Conservation (phyloP, 352 stramenopile genomes). For the Phytophthora colocasiae region DNA sequence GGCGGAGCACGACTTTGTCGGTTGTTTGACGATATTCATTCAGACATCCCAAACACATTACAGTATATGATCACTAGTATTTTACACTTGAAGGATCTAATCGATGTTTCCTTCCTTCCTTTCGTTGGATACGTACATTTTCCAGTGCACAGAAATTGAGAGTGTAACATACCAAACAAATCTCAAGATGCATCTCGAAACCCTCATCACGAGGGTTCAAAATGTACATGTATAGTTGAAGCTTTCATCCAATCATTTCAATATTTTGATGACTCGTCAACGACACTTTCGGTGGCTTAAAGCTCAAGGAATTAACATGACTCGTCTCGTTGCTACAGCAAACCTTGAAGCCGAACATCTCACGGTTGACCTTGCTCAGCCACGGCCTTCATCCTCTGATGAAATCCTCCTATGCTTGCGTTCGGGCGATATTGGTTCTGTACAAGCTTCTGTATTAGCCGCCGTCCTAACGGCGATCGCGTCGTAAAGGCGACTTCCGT, state of each 20-base stretch:
- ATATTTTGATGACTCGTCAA: not conserved
- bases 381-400: not conserved
- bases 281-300: constrained; percentile 13
- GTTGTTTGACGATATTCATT: too few species aligned
- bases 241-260: constrained; percentile 13
- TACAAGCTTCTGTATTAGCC: too few species aligned
- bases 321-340: not conserved
- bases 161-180: too few species aligned
- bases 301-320: constrained; percentile 9
- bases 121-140: too few species aligned
- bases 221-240: not conserved
- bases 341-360: constrained; percentile 19
- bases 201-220: not conserved
- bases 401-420: not conserved
- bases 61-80: too few species aligned
- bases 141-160: too few species aligned
- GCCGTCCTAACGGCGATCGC: not conserved
- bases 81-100: too few species aligned
- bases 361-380: not conserved
- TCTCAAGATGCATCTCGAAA: not conserved
- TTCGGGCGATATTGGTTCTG: not conserved
- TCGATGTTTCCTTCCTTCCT: too few species aligned
- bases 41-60: too few species aligned
- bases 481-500: constrained; percentile 5
- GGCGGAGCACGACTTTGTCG: too few species aligned